Base-by-base conservation (phyloP, 306 rosid genomes). In the Gynostemma pentaphyllum region DNA sequence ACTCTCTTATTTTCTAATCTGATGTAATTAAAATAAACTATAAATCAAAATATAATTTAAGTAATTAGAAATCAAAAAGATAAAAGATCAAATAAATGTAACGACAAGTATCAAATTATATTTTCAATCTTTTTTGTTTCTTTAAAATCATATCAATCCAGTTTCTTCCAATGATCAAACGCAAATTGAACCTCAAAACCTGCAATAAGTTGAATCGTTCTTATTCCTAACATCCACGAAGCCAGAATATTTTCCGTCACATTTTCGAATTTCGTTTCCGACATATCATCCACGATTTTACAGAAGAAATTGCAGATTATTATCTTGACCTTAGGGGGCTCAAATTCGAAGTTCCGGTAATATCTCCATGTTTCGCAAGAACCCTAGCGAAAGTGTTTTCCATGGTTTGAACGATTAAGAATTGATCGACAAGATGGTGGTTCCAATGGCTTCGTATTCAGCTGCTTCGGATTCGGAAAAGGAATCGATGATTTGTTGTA, bases 221-320 rank as follows among this genome's bases (percentile, higher is more conserved):
- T 36, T 9, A 57, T 36, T 18, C 64, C 64, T 4, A 57, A 16
- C 64, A 57, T 19, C 64, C 64, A 57, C 11, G 64, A 57, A 57
- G 36, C 26, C 40, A 57, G 30, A 36, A 5, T 9, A 16, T 57
- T 42, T 2, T 28, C 64, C 2, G 18, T 57, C 64, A 11, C 23
- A 1, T 19, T 34, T 16, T 36, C 16, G 45, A 57, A 36, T 45
- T 57, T 16, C 1, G 5, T 57, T 36, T 15, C 36, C 18, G 29
- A 19, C 64, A 57, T 57, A 28, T 57, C 46, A 11, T 57, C 64
- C 0, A 57, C 12, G 26, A 57, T 45, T 57, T 57, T 57, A 41
- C 64, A 19, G 11, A 57, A 57, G 16, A 57, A 36, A 2, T 57
- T 57, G 27, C 64, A 57, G 7, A 57, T 45, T 0, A 57, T 11